These are phyloP conservation scores for Coccomyxa sp. DNA, from an alignment of 139 green algal genomes.

Conservation along the genomic window DNA sequence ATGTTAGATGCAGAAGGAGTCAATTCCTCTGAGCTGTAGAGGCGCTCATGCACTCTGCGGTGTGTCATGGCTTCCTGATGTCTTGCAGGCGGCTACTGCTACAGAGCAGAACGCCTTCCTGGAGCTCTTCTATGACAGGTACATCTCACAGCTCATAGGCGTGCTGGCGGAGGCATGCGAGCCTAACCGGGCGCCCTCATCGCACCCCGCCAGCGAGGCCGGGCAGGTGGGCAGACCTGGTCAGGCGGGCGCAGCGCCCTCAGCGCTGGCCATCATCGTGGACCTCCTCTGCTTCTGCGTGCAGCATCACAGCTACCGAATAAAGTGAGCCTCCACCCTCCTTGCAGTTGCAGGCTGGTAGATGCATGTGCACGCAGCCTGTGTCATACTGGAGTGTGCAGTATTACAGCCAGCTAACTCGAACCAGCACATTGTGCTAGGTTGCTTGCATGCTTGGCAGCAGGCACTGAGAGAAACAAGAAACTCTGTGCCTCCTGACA, in stretches of 20 bases:
- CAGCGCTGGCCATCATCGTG: constrained; percentile 54
- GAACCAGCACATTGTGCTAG: too few species aligned
- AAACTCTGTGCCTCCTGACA: too few species aligned
- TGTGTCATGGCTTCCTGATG: not conserved
- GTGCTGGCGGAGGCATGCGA: constrained; percentile 21
- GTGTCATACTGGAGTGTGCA: too few species aligned
- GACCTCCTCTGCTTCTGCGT: constrained; percentile 96
- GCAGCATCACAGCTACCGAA: constrained; percentile 74
- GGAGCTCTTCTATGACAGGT: constrained; percentile 92
- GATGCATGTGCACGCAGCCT: too few species aligned
- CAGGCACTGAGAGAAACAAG: too few species aligned
- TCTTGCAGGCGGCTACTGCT: not conserved
- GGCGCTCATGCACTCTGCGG: not conserved
- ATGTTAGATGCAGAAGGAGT: not conserved
- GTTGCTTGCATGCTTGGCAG: too few species aligned
- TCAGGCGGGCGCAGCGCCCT: not conserved
- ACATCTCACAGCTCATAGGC: constrained; percentile 62
- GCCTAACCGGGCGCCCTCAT: not conserved
- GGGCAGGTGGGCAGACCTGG: constrained; percentile 9
- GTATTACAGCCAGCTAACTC: too few species aligned
- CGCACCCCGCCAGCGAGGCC: not conserved
- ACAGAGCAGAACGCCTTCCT: constrained; percentile 88
- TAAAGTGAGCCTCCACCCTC: constrained; percentile 47
- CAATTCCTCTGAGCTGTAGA: not conserved
- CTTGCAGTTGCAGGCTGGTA: not conserved